Evolutionary conservation across 75 land plant species (phyloP), one percentile per base, ranked within the genome.

Genomic region (Picea sitchensis): DNA sequence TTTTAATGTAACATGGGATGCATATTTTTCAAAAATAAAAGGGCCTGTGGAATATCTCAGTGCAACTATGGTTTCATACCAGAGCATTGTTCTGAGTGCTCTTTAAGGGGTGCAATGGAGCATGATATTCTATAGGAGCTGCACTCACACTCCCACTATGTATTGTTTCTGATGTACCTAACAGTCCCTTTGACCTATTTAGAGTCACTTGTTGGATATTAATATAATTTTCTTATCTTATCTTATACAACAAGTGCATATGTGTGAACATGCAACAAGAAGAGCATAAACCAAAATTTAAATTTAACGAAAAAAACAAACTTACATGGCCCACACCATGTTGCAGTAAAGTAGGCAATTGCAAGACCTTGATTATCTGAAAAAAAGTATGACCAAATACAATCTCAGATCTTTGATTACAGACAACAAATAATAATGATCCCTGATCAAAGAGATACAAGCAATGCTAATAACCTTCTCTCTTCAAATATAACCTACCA

Each of bases 261-360:
- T 41, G 44, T 41, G 44, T 41, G 4, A 41, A 51, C 56, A 51
- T 51, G 56, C 56, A 51, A 51, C 54, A 71, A 38, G 38, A 36
- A 0, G 20, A 71, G 34, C n/a, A 44, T 44, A 71, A 71, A 71
- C 20, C 18, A 68, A 20, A 11, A 20, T 8, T 71, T 71, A 2
- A 17, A n/a, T 20, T 71, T 44, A 7, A 17, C 7, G 2, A 20
- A 69, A 69, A 9, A 18, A 44, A 44, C n/a, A 20, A 3, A 71
- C 73, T 71, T 44, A 71, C 73, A 71, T 71, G 73, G 73, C 26
- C 73, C 73, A 71, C 73, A 71, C 73, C 73, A 71, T 20, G 51
- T 47, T 71, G 73, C 73, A 44, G 73, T 71, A 8, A 71, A 71
- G 51, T 71, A 71, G 73, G 54, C 73, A 9, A 71, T 8, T 71